Base-by-base conservation (phyloP, 164 flowering plant genomes). In the Magnolia changhungtana region DNA sequence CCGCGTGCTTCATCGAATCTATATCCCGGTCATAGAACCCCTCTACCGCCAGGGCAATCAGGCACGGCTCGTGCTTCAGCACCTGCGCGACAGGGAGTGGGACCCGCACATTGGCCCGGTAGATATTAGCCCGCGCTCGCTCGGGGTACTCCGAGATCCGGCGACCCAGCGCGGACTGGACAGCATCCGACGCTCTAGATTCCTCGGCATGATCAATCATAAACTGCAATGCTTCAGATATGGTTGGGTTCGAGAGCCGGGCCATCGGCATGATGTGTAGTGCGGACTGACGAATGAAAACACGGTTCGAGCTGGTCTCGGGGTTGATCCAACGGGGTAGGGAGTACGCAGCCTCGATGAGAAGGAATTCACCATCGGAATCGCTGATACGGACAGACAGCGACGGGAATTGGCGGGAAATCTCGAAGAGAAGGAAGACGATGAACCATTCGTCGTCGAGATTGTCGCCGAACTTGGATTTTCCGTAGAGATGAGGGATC, bases 401-500 rank as follows among this genome's bases (percentile, higher is more conserved):
- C 11, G 78, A 55, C 0, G 88, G 89, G 81, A 89, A 83, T 2
- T 58, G 21, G 23, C 63, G 74, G 18, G 94, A 82, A 55, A 88
- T 81, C 51, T 86, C 82, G 78, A 91, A 89, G 76, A 94, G 89
- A 31, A 92, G 88, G 78, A 83, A 94, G 65, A 91, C 97, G 37
- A 86, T 80, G 86, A 96, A 96, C 99, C 99, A 96, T 72, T 96
- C 99, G 81, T 96, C 99, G 29, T 94, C 95, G 27, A 96, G 88
- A 78, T 89, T 89, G 83, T 94, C 97, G 10, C 97, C 98, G 83
- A 79, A 92, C 8, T 89, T 87, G 78, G 90, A 86, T 73, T 83
- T 82, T 23, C 97, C 98, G 55, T 82, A 89, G 81, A 96, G 90
- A 82, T 88, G 91, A 7, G 92, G 87, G 52, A 24, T 13, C 75